Evolutionary conservation across 768 basidiomycete species (phyloP).

Genomic region (Trametes sanguinea): DNA sequence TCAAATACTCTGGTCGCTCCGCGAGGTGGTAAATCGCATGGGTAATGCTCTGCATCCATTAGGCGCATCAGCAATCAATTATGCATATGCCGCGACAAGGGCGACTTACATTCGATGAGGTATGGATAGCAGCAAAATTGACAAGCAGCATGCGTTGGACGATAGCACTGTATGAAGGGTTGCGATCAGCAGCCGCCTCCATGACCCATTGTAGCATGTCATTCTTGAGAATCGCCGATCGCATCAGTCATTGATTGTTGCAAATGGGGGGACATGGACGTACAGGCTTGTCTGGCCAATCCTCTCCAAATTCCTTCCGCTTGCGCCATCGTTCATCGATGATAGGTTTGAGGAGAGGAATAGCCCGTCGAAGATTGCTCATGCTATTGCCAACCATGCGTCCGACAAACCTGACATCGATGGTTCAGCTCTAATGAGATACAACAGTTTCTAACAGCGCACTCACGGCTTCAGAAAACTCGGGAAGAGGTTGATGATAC

Average conservation of each 20-base stretch:
- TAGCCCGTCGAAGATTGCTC: background rate
- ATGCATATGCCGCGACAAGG: background rate
- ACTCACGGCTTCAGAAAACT: slow-evolving; percentile 35
- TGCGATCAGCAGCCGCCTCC: slow-evolving; percentile 28
- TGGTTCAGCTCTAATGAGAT: background rate
- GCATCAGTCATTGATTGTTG: too few species aligned
- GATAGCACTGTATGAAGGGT: slow-evolving; percentile 20
- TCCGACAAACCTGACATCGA: background rate
- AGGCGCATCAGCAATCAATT: slow-evolving; percentile 23
- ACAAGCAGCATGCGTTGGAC: slow-evolving; percentile 31
- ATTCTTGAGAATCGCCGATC: slow-evolving; percentile 23
- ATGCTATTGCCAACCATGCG: background rate
- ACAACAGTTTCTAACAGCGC: background rate
- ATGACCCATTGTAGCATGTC: slow-evolving; percentile 39
- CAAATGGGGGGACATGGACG: slow-evolving; percentile 2
- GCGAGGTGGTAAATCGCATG: slow-evolving; percentile 41
- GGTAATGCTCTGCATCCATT: slow-evolving; percentile 31
- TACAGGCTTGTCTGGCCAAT: slow-evolving; percentile 38
- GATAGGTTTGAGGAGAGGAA: slow-evolving; percentile 32
- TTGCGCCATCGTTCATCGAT: slow-evolving; percentile 32
- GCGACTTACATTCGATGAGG: slow-evolving; percentile 19
- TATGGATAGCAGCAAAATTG: slow-evolving; percentile 30
- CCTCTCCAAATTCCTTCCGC: slow-evolving; percentile 28
- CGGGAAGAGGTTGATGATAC: slow-evolving; percentile 36
- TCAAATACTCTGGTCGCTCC: slow-evolving; percentile 36